Conservation (phyloP, 441 rosid genomes). For the Isatis lusitanica region DNA sequence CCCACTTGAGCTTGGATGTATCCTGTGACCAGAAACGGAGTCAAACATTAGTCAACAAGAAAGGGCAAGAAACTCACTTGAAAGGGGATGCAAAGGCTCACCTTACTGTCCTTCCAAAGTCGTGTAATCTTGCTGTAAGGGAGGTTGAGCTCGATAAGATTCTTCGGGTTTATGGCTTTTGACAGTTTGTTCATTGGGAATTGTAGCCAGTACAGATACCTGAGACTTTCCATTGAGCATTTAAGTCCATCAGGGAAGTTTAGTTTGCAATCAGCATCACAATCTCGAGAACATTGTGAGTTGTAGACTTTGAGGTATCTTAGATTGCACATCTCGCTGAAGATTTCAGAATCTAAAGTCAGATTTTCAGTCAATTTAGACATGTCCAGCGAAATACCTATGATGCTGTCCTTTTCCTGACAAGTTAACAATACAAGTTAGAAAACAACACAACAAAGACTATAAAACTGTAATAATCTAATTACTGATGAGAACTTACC, state of each 20-base stretch:
- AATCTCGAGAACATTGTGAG: background rate
- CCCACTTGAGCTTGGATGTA: background rate
- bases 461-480: background rate
- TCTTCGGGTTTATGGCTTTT: background rate
- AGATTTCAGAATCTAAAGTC: background rate
- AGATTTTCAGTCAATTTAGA: background rate
- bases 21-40: background rate
- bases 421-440: background rate
- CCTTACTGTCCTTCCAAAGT: background rate
- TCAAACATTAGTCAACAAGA: background rate
- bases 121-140: background rate
- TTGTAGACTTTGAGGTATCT: background rate
- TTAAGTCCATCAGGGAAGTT: background rate
- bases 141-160: background rate
- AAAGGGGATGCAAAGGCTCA: background rate
- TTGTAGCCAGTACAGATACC: background rate
- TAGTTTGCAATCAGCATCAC: background rate
- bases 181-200: background rate
- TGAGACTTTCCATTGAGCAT: background rate
- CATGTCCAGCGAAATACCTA: constrained; percentile 7
- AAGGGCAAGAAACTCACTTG: background rate
- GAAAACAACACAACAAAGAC: background rate
- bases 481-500: background rate
- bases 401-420: background rate
- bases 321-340: constrained; percentile 1